These are phyloP conservation scores for Colletotrichum lini DNA, from an alignment of 2,329 filamentous ascomycete species.

Conservation along the genomic window DNA sequence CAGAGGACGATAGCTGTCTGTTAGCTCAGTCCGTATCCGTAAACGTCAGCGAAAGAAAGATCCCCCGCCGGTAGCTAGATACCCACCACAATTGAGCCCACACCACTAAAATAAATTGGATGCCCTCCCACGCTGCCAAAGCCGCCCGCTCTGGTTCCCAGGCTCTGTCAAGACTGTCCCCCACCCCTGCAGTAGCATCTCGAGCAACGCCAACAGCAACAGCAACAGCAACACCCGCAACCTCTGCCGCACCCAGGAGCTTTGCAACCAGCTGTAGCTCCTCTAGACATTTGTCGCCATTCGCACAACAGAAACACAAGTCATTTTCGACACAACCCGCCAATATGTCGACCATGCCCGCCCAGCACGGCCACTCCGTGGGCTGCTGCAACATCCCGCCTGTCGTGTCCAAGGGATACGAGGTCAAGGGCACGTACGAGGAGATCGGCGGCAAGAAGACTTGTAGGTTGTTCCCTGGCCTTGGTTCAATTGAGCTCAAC, in stretches of 20 bases:
- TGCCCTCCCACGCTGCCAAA: slow-evolving; percentile 27
- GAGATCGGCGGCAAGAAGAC: slow-evolving; percentile 70
- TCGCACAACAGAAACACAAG: background rate
- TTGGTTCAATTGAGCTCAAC: background rate
- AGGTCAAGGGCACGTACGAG: slow-evolving; percentile 69
- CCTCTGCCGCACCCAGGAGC: slow-evolving; percentile 4
- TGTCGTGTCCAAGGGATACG: slow-evolving; percentile 69
- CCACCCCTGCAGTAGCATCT: slow-evolving; percentile 11
- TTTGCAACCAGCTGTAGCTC: slow-evolving; percentile 9
- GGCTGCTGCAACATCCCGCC: slow-evolving; percentile 73
- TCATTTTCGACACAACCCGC: slow-evolving; percentile 27
- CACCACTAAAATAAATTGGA: slow-evolving; percentile 11
- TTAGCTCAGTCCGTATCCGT: slow-evolving; percentile 9
- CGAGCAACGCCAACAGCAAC: slow-evolving; percentile 11
- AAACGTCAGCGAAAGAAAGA: slow-evolving; percentile 25
- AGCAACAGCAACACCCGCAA: slow-evolving; percentile 14
- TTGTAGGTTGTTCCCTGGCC: slow-evolving; percentile 50
- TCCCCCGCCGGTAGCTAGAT: slow-evolving; percentile 1
- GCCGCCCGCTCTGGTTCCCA: slow-evolving; percentile 33
- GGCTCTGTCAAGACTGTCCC: slow-evolving; percentile 20
- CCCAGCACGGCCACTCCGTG: slow-evolving; percentile 67
- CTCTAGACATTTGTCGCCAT: background rate
- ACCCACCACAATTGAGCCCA: slow-evolving; percentile 11
- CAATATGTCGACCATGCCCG: slow-evolving; percentile 66
- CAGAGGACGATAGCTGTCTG: slow-evolving; percentile 1